These are phyloP conservation scores for Boletellus ananiceps DNA, from an alignment of 768 basidiomycete genomes.

Conservation along the genomic window DNA sequence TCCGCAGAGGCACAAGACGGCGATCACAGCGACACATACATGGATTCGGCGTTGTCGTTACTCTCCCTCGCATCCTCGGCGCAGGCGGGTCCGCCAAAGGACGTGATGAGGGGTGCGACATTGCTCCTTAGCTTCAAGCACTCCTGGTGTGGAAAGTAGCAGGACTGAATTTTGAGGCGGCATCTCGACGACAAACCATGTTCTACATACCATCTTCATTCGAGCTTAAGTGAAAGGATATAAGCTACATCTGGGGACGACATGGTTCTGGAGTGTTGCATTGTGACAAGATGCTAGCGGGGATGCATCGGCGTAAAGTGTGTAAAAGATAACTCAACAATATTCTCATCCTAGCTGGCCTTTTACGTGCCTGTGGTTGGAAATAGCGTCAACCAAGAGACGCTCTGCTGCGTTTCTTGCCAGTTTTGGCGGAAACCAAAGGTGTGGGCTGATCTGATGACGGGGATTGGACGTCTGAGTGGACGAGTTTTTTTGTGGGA, in stretches of 20 bases:
- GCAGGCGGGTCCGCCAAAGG: slow-evolving; percentile 7
- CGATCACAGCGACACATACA: slow-evolving; percentile 8
- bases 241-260: slow-evolving; percentile 29
- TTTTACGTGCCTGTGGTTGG: slow-evolving; percentile 14
- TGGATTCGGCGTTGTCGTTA: slow-evolving; percentile 28
- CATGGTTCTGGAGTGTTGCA: slow-evolving; percentile 18
- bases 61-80: slow-evolving; percentile 25
- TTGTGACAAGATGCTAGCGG: slow-evolving; percentile 25
- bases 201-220: slow-evolving; percentile 24
- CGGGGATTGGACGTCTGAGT: slow-evolving; percentile 10
- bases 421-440: slow-evolving; percentile 17
- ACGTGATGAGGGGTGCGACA: slow-evolving; percentile 27
- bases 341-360: slow-evolving; percentile 17
- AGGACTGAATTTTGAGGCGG: slow-evolving; percentile 13
- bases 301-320: slow-evolving; percentile 26
- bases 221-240: slow-evolving; percentile 11
- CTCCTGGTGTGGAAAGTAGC: slow-evolving; percentile 25
- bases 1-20: slow-evolving; percentile 17
- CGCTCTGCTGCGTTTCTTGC: slow-evolving; percentile 32
- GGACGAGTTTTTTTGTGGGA: slow-evolving; percentile 19
- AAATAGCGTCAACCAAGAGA: slow-evolving; percentile 24
- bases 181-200: slow-evolving; percentile 16
- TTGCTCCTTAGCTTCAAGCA: slow-evolving; percentile 29
- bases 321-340: slow-evolving; percentile 18
- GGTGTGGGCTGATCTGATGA: slow-evolving; percentile 13